Evolutionary conservation across 257 asterid genomes (phyloP).

Genomic region (Petrea volubilis): DNA sequence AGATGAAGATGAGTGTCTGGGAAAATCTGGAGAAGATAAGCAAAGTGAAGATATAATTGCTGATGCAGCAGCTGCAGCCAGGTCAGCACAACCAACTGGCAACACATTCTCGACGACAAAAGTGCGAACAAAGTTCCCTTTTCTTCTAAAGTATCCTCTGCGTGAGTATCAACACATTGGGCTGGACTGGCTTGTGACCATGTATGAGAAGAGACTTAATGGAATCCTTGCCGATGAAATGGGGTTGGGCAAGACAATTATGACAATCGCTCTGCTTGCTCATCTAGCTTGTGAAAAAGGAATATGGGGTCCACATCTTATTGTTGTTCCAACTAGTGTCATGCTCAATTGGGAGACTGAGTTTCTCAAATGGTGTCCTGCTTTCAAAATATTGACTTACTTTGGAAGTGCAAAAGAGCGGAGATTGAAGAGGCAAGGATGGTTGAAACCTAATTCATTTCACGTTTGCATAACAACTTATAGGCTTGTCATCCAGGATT

Average conservation of each 20-base stretch:
- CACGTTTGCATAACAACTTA: slow-evolving; percentile 97
- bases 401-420: slow-evolving; percentile 99
- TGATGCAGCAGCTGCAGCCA: slow-evolving; percentile 99
- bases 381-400: slow-evolving; percentile 96
- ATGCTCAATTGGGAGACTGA: slow-evolving; percentile 99
- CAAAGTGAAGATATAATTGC: slow-evolving; percentile 76
- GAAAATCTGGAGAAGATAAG: slow-evolving; percentile 58
- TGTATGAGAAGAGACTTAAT: slow-evolving; percentile 98
- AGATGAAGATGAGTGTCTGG: slow-evolving; percentile 48
- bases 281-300: slow-evolving; percentile 97
- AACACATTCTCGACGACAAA: slow-evolving; percentile 92
- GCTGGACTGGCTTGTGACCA: slow-evolving; percentile 98
- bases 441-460: slow-evolving; percentile 94
- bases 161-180: slow-evolving; percentile 99
- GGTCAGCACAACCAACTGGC: slow-evolving; percentile 99
- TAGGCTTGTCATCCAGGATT: slow-evolving; percentile 95
- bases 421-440: slow-evolving; percentile 91
- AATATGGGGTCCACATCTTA: slow-evolving; percentile 99
- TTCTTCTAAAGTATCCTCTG: slow-evolving; percentile 91
- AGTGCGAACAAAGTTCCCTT: slow-evolving; percentile 96
- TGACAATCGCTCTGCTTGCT: slow-evolving; percentile 98
- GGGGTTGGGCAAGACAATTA: slow-evolving; percentile 99
- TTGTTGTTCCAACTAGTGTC: slow-evolving; percentile 99
- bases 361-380: slow-evolving; percentile 99
- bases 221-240: slow-evolving; percentile 99